Evolutionary conservation across 2,329 filamentous ascomycete genomes (phyloP).

Genomic region (Aureobasidium sp.): DNA sequence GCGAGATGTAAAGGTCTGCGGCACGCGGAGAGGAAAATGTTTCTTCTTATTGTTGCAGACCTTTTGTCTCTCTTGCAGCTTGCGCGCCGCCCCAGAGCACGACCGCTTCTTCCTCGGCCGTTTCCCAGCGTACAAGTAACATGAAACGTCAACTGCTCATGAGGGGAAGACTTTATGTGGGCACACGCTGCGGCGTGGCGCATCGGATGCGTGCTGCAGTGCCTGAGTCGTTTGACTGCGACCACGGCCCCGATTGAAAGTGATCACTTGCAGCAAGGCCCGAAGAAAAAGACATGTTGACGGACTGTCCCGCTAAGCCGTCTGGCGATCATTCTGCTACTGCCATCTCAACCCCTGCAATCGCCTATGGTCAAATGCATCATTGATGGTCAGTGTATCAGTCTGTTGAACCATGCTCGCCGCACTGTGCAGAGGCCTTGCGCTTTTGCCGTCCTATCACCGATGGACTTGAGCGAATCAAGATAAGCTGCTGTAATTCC

Average conservation of each 20-base stretch:
- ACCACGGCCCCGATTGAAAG: background rate
- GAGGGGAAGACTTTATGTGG: background rate
- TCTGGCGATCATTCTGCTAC: constrained; percentile 8
- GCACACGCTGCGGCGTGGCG: constrained; percentile 5
- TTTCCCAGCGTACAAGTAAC: background rate
- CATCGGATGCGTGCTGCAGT: background rate
- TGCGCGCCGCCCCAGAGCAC: background rate
- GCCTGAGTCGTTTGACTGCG: background rate
- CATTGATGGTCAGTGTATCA: constrained; percentile 14
- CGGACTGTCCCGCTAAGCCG: constrained; percentile 12
- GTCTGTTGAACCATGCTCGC: constrained; percentile 12
- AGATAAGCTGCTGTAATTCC: constrained; percentile 6
- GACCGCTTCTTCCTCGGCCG: constrained; percentile 1
- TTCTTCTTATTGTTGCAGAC: background rate
- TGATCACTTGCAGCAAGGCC: constrained; percentile 6
- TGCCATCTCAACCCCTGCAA: constrained; percentile 11
- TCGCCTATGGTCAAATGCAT: background rate
- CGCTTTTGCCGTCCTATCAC: constrained; percentile 5
- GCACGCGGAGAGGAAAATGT: background rate
- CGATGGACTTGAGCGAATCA: background rate
- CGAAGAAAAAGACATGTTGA: constrained; percentile 2
- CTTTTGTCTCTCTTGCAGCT: constrained; percentile 9
- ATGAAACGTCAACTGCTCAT: constrained; percentile 1
- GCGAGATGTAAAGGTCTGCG: too few relatives aligned
- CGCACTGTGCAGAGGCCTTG: constrained; percentile 8